A percentile compares a stretch with the other conserved stretches of the same genome.
phyloP scores from a whole-genome alignment of 352 stramenopile species.

The Phytophthora tubulina region DNA sequence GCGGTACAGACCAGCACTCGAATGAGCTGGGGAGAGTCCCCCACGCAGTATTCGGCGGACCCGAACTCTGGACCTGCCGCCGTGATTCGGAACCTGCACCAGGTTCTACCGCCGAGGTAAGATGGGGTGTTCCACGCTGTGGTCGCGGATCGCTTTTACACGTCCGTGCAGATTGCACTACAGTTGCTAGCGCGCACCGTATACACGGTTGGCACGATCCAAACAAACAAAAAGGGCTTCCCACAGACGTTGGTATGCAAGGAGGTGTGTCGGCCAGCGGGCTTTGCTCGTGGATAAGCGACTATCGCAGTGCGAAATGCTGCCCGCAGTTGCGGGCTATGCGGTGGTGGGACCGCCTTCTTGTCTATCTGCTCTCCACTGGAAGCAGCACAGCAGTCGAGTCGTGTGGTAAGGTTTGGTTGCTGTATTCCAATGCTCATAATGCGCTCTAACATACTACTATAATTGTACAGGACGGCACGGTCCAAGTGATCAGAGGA shows the following conservation, averaged over 20 bases:
- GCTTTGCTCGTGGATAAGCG: neutral
- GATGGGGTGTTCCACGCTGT: conserved; percentile 13
- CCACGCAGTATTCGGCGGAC: conserved; percentile 12
- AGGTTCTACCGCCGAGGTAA: neutral
- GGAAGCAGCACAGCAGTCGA: conserved; percentile 2
- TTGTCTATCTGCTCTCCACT: conserved; percentile 4
- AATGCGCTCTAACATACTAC: neutral
- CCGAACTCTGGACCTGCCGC: conserved; percentile 22
- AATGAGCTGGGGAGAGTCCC: conserved; percentile 5
- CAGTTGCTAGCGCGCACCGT: conserved; percentile 24
- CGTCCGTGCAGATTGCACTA: conserved; percentile 26
- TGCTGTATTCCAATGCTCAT: neutral
- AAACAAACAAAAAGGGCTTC: conserved; percentile 9
- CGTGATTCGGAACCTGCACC: conserved; percentile 12
- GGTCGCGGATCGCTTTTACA: conserved; percentile 31
- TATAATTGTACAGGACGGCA: conserved; percentile 9
- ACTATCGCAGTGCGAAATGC: conserved; percentile 9
- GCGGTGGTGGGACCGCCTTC: conserved; percentile 7
- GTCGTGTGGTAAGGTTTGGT: conserved; percentile 16
- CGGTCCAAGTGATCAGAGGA: neutral
- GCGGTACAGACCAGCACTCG: conserved; percentile 5
- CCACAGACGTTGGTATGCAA: neutral
- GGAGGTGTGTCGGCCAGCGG: neutral
- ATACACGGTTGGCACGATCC: conserved; percentile 17
- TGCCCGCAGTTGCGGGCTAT: neutral